Conservation (phyloP, 2,329 filamentous ascomycete genomes). For the Cordyceps tenuipes region DNA sequence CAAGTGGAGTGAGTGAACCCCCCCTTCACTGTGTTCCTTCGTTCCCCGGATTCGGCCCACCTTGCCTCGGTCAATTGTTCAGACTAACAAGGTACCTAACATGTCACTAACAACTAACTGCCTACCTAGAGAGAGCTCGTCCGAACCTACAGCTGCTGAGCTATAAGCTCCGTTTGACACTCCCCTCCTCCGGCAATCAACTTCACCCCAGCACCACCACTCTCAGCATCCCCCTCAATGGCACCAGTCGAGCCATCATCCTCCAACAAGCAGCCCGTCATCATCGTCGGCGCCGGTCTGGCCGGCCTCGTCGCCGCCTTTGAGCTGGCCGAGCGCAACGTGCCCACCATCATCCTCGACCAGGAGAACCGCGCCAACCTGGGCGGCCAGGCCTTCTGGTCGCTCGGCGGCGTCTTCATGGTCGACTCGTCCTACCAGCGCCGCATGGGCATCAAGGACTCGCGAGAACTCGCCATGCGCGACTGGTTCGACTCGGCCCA, state of each 20-base stretch:
- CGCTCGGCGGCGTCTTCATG: conserved; percentile 52
- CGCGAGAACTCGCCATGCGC: conserved; percentile 45
- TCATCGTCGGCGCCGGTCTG: conserved; percentile 49
- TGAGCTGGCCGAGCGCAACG: conserved; percentile 42
- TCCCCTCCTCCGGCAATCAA: neutral
- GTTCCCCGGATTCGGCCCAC: conserved; percentile 3
- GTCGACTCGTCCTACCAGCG: conserved; percentile 50
- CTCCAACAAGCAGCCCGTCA: conserved; percentile 30
- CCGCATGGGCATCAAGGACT: conserved; percentile 49
- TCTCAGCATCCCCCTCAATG: neutral
- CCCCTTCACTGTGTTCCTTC: neutral
- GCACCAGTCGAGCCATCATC: neutral
- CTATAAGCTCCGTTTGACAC: neutral
- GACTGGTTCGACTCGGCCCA: conserved; percentile 51
- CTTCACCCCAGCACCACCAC: neutral
- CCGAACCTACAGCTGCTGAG: too few species aligned
- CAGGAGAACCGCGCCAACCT: conserved; percentile 49
- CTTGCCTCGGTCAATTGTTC: neutral
- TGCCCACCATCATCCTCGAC: conserved; percentile 46
- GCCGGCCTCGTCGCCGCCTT: conserved; percentile 53
- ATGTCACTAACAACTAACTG: too few species aligned
- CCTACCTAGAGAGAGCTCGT: too few species aligned
- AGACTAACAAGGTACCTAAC: neutral
- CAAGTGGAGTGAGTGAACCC: neutral
- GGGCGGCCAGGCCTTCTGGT: conserved; percentile 58